Evolutionary conservation across 306 rosid species (phyloP).

Genomic region (Vicia sativa): DNA sequence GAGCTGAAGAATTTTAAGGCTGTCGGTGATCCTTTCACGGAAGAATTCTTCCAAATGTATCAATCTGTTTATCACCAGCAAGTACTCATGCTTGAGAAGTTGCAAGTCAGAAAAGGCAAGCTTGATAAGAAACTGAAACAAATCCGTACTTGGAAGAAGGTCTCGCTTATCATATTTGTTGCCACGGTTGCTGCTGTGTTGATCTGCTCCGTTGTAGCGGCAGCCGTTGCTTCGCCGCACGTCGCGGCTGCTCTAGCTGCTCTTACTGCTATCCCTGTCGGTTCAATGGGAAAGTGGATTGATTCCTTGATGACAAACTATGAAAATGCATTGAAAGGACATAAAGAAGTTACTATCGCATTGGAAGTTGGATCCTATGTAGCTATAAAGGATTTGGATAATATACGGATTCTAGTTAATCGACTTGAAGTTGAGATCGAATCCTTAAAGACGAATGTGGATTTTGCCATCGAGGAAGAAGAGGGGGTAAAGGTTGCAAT

Average conservation of each 20-base stretch:
- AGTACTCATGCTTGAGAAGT: conserved; percentile 70
- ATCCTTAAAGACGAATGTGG: conserved; percentile 55
- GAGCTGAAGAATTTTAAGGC: conserved; percentile 74
- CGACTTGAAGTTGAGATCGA: conserved; percentile 65
- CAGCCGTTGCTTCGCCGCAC: conserved; percentile 81
- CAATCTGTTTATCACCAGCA: conserved; percentile 64
- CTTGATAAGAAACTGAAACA: conserved; percentile 66
- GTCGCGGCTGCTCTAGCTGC: conserved; percentile 86
- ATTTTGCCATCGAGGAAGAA: conserved; percentile 64
- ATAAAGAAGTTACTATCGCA: conserved; percentile 63
- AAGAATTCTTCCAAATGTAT: conserved; percentile 70
- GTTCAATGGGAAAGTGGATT: conserved; percentile 89
- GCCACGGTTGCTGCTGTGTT: conserved; percentile 76
- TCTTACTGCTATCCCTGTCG: conserved; percentile 71
- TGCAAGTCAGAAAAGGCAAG: conserved; percentile 54
- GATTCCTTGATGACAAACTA: conserved; percentile 76
- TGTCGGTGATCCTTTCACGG: conserved; percentile 78
- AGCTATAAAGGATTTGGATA: conserved; percentile 84
- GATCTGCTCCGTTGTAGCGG: conserved; percentile 89
- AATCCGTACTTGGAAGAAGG: conserved; percentile 72
- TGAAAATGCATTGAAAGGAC: conserved; percentile 69
- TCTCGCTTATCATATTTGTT: conserved; percentile 63
- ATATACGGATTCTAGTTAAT: conserved; percentile 65
- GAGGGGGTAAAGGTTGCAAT: conserved; percentile 68
- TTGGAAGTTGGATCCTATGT: conserved; percentile 81